Evolutionary conservation across 2,329 filamentous ascomycete species (phyloP), one percentile per base, ranked within the genome.

Genomic region (Colletotrichum sp.): DNA sequence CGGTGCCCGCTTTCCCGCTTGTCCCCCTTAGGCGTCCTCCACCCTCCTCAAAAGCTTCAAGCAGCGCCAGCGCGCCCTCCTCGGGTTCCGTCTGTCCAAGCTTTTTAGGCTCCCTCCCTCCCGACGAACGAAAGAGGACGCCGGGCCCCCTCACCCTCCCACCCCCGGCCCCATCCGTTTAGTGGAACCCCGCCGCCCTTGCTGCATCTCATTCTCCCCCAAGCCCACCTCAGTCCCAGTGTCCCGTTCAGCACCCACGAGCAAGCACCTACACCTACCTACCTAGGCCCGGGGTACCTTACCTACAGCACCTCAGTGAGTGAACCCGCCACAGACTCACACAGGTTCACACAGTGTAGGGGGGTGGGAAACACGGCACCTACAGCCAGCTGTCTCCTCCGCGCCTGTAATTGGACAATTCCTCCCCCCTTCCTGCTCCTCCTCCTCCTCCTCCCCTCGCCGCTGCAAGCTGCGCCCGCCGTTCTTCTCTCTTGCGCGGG

Each of bases 101-200:
- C 69, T 76, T 76, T 73, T 69, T 52, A 76, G 64, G 57, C 73
- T 73, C 70, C 64, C 59, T 69, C 64, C 63, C 72, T 67, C 32
- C 64, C 55, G 55, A 68, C 64, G 49, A 73, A 73, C 39, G 44
- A 73, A 69, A 44, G 44, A 65, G 49, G 57, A 39, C 44, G 44
- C 57, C 70, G 55, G 69, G 73, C 36, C 69, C 72, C 63, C 72
- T 72, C 36, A 63, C 72, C 63, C 72, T 72, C 64, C 69, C 73
- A 76, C 73, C 63, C 72, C 73, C 69, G 63, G 69, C 73, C 62
- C 69, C 69, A 76, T 72, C 63, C 63, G 63, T 72, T 67, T 59
- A 76, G 73, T 76, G 69, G 73, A 68, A 59, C 73, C 44, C 69
- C 69, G 63, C 73, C 69, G 63, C 70, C 63, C 69, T 71, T 76